Base-by-base conservation (phyloP, 768 basidiomycete genomes). In the Tricholoma terreum region DNA sequence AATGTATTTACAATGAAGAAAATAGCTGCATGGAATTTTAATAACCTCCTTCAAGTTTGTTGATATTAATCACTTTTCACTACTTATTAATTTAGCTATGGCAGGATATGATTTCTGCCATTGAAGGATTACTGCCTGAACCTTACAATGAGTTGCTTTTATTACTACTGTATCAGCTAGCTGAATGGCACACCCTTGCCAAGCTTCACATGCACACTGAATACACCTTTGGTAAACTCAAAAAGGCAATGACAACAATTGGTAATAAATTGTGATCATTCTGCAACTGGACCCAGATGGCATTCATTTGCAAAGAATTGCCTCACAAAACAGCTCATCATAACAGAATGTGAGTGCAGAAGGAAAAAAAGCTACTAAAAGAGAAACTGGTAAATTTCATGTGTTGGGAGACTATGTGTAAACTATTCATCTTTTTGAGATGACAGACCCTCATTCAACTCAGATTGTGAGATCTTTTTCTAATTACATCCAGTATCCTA, bases 51-150 rank as follows among this genome's bases (percentile, higher is more conserved):
- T 0, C 71, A 73, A 62, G 71, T 61, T 14, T 38, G 53, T 24
- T 33, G 11, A 2, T 12, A 24, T 27, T 12, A 22, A n/a, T n/a
- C n/a, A n/a, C n/a, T 14, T 36, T 34, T 21, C 15, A 17, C 49
- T n/a, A 31, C 15, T 14, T 42, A 42, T 42, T 42, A 7, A 15
- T 7, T 19, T 7, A 15, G 38, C 2, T 42, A 3, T 42, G 24
- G 6, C 27, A 72, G 69, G 72, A 71, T 56, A 54, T 63, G 6
- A 73, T 78, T 0, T 73, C 76, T 0, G 62, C 56, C 0, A 66
- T 78, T n/a, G 69, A 75, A 7, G 64, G 70, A 2, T 65, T 77
- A 0, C 55, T 77, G 0, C 70, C 66, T 0, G 40, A 61, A 4
- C 52, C 53, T 0, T 63, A 73, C 12, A 63, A 75, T 8, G 8